Percentiles rank a stretch among this genome's conserved stretches.
phyloP scores from a whole-genome alignment of 2,329 filamentous ascomycete genomes.

The Lachnellula hyalina region DNA sequence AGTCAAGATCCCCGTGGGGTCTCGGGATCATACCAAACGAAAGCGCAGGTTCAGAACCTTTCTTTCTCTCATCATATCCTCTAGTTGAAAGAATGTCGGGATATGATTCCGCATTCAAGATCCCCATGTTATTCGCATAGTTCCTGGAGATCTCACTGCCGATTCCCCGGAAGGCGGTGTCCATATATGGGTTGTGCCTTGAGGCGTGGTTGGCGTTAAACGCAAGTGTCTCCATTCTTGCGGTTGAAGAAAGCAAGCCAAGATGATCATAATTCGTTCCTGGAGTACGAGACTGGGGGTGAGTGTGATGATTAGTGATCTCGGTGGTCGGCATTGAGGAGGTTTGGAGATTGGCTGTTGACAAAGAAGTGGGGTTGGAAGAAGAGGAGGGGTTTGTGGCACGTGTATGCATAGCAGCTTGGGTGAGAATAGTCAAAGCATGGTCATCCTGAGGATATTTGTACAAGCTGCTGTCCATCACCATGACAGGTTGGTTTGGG shows the following conservation, averaged over 20 bases:
- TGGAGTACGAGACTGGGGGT: not conserved
- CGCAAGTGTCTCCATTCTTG: constrained; percentile 21
- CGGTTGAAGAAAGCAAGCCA: constrained; percentile 3
- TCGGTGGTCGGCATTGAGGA: not conserved
- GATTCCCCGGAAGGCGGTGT: constrained; percentile 11
- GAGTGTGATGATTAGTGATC: constrained; percentile 12
- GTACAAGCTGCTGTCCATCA: constrained; percentile 17
- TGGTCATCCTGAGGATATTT: constrained; percentile 20
- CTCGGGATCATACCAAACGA: constrained; percentile 22
- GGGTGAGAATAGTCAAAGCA: constrained; percentile 24
- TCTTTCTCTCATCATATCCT: constrained; percentile 4
- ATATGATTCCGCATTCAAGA: constrained; percentile 44
- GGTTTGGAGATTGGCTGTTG: not conserved
- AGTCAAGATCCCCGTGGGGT: constrained; percentile 8
- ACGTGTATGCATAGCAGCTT: constrained; percentile 22
- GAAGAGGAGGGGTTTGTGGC: constrained; percentile 1
- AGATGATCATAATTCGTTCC: not conserved
- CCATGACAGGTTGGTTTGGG: not conserved
- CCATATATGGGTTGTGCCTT: constrained; percentile 16
- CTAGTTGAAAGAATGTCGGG: constrained; percentile 32
- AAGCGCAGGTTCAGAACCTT: constrained; percentile 12
- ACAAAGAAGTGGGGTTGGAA: not conserved
- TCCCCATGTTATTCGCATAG: constrained; percentile 25
- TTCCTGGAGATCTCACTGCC: constrained; percentile 11
- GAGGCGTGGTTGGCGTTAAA: constrained; percentile 9